Base-by-base conservation (phyloP, 2,329 filamentous ascomycete genomes). In the Ceratocystis diversiconidia region DNA sequence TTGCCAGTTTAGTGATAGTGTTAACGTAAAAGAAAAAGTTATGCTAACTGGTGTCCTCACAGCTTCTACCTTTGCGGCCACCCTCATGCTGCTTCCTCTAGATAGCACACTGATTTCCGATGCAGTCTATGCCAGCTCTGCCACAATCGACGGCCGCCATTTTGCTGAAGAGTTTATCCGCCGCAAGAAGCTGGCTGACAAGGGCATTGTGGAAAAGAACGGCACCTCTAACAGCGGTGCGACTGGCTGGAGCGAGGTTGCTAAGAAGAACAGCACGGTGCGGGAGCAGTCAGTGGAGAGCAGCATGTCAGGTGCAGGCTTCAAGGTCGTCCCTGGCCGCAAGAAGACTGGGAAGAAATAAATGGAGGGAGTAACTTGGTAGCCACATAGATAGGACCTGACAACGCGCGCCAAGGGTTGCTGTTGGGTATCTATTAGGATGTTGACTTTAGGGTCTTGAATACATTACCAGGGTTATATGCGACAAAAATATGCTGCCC, bases 131-230 rank as follows among this genome's bases (percentile, higher is more conserved):
- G 84, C 85, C 67, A 88, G 85, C 73, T 95, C 90, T 1, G 88
- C 87, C 71, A 95, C 92, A 0, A 89, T 99, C 75, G 91, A 99
- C 72, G 91, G 90, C 0, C 88, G 89, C 62, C 90, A 95, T 72
- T 97, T 97, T 72, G 91, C 90, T 0, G 89, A 95, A 67, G 94
- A 99, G 74, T 99, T 94, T 72, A 84, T 97, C 67, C 88, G 92
- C 43, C 91, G 92, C 71, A 92, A 92, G 77, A 95, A 89, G 80
- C 83, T 95, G 1, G 92, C 94, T 0, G 92, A 97, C 70, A 94
- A 92, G 78, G 94, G 94, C 48, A 83, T 96, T 50, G 80, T 95
- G 19, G 88, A 91, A 74, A 87, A 89, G 71, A 83, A 88, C 65
- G 80, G 84, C 17, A 79, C 82, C 61, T 80, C 77, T 62, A 72